A percentile compares a stretch with the other conserved stretches of the same genome.
These are phyloP conservation scores for Lippia alba DNA, from an alignment of 305 asterid species.

Conservation along the genomic window DNA sequence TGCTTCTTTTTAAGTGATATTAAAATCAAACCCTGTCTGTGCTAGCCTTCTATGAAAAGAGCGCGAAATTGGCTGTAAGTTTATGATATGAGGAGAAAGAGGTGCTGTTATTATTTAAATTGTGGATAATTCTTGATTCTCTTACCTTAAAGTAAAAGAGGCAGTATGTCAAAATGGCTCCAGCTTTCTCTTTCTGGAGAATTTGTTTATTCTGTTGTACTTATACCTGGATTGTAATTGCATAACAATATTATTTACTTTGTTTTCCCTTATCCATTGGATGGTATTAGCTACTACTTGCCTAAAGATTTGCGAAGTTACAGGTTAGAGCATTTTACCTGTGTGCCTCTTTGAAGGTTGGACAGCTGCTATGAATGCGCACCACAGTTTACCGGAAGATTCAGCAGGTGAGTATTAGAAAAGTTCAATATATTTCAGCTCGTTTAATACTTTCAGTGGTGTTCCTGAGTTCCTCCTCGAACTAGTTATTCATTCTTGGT, in stretches of 20 bases:
- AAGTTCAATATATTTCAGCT: conserved; percentile 28
- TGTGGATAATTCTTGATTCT: neutral
- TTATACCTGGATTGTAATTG: neutral
- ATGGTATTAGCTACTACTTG: conserved; percentile 1
- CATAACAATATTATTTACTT: neutral
- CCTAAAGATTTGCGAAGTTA: conserved; percentile 18
- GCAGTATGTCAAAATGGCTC: conserved; percentile 17
- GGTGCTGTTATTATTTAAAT: conserved; percentile 2
- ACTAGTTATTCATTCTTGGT: conserved; percentile 21
- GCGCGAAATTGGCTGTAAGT: neutral
- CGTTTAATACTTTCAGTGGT: conserved; percentile 20
- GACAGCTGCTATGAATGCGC: conserved; percentile 63
- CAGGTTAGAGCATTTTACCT: conserved; percentile 11
- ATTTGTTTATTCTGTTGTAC: conserved; percentile 8
- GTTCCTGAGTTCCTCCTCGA: neutral
- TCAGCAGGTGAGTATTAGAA: conserved; percentile 52
- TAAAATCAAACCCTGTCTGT: too few relatives aligned
- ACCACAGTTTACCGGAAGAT: conserved; percentile 61
- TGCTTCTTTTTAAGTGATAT: too few relatives aligned
- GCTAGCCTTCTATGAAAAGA: too few relatives aligned
- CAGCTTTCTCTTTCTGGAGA: conserved; percentile 23
- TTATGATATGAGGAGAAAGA: neutral
- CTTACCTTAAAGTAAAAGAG: conserved; percentile 4
- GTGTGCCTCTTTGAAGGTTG: conserved; percentile 53
- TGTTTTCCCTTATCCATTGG: neutral